phyloP scores from a whole-genome alignment of 352 stramenopile genomes.

The Blastocystis sp. region DNA sequence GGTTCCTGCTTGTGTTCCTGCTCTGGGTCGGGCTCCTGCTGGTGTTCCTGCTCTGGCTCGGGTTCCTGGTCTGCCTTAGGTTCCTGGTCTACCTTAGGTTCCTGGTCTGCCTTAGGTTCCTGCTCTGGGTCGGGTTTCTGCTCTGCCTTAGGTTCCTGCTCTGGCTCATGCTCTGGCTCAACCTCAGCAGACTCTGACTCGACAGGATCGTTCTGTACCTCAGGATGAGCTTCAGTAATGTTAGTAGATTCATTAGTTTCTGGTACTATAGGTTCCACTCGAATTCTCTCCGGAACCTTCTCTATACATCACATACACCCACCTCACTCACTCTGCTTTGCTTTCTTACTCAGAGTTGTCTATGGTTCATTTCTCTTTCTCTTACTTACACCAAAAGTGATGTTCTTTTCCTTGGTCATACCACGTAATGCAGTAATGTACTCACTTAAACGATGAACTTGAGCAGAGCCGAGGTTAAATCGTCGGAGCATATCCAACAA shows the following conservation, averaged over 20 bases:
- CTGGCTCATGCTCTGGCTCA: neutral
- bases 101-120: neutral
- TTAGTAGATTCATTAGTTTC: neutral
- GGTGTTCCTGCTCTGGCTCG: neutral
- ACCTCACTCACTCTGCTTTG: neutral
- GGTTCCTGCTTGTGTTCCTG: neutral
- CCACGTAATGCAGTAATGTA: neutral
- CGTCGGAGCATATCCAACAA: neutral
- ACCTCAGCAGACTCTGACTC: neutral
- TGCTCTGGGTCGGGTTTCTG: neutral
- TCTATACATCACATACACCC: neutral
- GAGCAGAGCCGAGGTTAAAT: neutral
- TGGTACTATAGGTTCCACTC: neutral
- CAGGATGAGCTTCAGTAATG: neutral
- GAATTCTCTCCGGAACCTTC: slow-evolving; percentile 4
- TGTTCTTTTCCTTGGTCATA: slow-evolving; percentile 7
- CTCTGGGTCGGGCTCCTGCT: neutral
- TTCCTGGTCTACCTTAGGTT: neutral
- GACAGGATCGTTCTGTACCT: neutral
- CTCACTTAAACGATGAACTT: neutral
- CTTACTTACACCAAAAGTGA: slow-evolving; percentile 46
- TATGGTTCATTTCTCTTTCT: neutral
- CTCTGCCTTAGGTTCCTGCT: neutral
- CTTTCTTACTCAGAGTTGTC: slow-evolving; percentile 47
- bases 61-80: neutral